Conservation (phyloP, 2,329 filamentous ascomycete species). For the Colletotrichum sp. region DNA sequence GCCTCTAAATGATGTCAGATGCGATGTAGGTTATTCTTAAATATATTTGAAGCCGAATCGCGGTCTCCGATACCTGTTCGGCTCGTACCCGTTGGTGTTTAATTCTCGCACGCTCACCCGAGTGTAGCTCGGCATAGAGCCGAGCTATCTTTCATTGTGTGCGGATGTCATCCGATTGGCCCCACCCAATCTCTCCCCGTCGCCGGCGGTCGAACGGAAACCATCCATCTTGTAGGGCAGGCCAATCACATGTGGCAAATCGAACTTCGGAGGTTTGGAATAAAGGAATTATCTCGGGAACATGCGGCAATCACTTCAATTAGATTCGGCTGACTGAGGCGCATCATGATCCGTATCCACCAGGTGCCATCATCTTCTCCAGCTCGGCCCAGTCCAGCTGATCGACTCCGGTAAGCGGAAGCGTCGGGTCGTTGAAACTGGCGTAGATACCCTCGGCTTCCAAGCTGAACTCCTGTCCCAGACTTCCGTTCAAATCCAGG, state of each 20-base stretch:
- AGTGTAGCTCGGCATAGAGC: not conserved
- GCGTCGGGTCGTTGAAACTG: constrained; percentile 30
- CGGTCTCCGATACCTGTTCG: not conserved
- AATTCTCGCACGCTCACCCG: not conserved
- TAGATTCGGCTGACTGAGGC: not conserved
- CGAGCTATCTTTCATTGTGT: not conserved
- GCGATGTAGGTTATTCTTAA: not conserved
- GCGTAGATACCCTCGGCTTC: constrained; percentile 31
- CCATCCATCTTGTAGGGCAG: not conserved
- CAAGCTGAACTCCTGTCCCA: constrained; percentile 26
- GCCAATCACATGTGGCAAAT: not conserved
- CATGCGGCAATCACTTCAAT: not conserved
- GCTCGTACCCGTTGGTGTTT: constrained; percentile 11
- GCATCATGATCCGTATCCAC: constrained; percentile 2
- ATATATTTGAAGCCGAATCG: not conserved
- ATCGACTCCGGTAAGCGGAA: constrained; percentile 33
- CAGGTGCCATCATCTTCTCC: constrained; percentile 28
- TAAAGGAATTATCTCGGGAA: not conserved
- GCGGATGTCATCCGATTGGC: constrained; percentile 11
- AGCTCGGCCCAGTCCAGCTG: constrained; percentile 32
- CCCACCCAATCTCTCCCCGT: not conserved
- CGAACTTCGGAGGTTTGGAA: not conserved
- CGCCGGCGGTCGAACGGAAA: constrained; percentile 6
- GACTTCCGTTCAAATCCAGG: constrained; percentile 22
- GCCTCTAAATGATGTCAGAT: not conserved